Evolutionary conservation across 2,329 filamentous ascomycete genomes (phyloP).

Genomic region (Penicillium palitans): DNA sequence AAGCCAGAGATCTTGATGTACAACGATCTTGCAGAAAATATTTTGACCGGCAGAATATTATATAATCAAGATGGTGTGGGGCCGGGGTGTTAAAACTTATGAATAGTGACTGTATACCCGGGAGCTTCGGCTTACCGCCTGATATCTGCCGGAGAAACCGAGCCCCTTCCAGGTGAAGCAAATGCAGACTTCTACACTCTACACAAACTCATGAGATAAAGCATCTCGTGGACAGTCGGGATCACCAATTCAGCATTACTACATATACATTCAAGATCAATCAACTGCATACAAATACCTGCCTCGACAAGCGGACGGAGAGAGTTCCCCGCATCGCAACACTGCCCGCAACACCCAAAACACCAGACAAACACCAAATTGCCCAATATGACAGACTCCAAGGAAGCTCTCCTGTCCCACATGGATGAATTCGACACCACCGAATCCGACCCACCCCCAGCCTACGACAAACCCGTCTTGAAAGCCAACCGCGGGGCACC

Average conservation of each 20-base stretch:
- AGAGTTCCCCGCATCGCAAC: conserved; percentile 1
- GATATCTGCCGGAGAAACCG: conserved; percentile 1
- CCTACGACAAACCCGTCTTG: conserved; percentile 33
- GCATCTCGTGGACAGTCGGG: neutral
- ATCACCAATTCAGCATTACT: neutral
- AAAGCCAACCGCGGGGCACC: conserved; percentile 23
- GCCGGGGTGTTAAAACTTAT: too few species aligned
- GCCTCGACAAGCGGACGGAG: neutral
- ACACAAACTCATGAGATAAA: neutral
- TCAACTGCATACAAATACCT: neutral
- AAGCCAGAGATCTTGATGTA: too few species aligned
- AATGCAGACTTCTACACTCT: neutral
- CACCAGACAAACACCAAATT: conserved; percentile 1
- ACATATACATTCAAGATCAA: neutral
- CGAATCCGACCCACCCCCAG: conserved; percentile 34
- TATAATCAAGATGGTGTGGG: too few species aligned
- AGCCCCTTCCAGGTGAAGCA: neutral
- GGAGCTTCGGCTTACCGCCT: conserved; percentile 6
- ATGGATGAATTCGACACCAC: conserved; percentile 8
- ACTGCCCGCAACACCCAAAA: neutral
- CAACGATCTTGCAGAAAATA: too few species aligned
- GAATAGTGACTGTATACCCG: neutral
- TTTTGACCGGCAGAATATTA: too few species aligned
- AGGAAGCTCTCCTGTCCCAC: conserved; percentile 28
- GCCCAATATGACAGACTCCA: conserved; percentile 33